Evolutionary conservation across 1,284 basidiomycete species (phyloP), one percentile per base, ranked within the genome.

Genomic region (Mycena sp.): DNA sequence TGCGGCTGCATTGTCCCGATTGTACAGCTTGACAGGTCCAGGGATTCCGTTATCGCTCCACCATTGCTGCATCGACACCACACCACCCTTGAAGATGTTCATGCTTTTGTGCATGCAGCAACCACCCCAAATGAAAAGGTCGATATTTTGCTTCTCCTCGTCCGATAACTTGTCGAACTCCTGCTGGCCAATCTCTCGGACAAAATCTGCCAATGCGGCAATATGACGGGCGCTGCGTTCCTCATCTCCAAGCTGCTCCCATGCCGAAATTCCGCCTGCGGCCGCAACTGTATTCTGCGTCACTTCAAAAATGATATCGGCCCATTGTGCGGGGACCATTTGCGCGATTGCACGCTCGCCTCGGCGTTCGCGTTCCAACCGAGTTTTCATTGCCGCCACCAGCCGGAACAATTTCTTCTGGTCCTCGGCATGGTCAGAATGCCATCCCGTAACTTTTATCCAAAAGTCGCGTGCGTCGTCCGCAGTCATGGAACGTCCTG

Each of bases 41-140:
- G 26, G n/a, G 16, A 19, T 11, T 30, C 29, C 29, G n/a, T 28
- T 51, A 9, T 12, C 29, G 28, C 6, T 30, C 49, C 49, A 51
- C 49, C 49, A 51, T 17, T 19, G 26, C 49, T 51, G 28, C 29
- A 51, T 49, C 40, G 40, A 7, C 16, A 6, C 6, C 6, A 9
- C 9, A 17, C 17, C 40, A 10, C 67, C 69, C 55, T 73, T 71
- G 23, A 65, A 60, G 12, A 64, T 58, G 58, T 73, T 73, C 53
- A 72, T 38, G 21, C 70, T 70, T 37, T 73, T 72, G 49, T 73
- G 71, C 72, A 73, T 73, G 21, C 62, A 61, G 44, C 71, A 73
- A 1, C 71, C 71, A 17, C 57, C 54, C 67, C 69, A 72, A 6
- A 69, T 45, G 37, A 68, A 68, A 25, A 69, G 64, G n/a, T 56